These are phyloP conservation scores for Chloris gayana DNA, from an alignment of 176 grass and related monocot genomes.

Conservation along the genomic window DNA sequence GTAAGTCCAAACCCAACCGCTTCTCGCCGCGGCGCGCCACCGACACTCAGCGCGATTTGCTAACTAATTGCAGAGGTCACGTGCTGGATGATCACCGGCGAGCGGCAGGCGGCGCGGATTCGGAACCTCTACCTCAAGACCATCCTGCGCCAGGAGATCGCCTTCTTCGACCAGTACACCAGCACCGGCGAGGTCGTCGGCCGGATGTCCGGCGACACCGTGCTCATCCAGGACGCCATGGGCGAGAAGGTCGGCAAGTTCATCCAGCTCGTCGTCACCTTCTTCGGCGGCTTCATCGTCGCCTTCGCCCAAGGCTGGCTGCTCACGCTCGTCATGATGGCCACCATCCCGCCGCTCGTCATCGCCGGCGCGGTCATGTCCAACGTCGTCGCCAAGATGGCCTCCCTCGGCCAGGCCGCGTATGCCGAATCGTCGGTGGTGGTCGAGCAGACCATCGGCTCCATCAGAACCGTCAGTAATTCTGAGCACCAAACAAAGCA, in stretches of 20 bases:
- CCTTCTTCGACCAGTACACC: slow-evolving; percentile 95
- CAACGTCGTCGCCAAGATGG: slow-evolving; percentile 86
- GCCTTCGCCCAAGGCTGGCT: slow-evolving; percentile 94
- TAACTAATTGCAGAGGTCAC: slow-evolving; percentile 69
- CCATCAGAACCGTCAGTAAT: slow-evolving; percentile 82
- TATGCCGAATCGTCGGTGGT: slow-evolving; percentile 79
- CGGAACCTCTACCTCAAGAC: slow-evolving; percentile 94
- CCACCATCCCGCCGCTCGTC: slow-evolving; percentile 88
- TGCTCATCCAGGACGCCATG: slow-evolving; percentile 99
- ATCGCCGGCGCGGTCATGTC: slow-evolving; percentile 81
- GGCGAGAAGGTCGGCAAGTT: slow-evolving; percentile 99
- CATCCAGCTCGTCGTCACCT: slow-evolving; percentile 80
- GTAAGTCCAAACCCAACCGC: slow-evolving; percentile 49
- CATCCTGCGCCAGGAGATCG: slow-evolving; percentile 93
- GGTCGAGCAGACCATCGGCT: slow-evolving; percentile 90
- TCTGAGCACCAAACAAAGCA: background rate
- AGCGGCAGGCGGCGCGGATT: slow-evolving; percentile 92
- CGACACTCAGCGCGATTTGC: too few relatives aligned
- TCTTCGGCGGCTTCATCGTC: slow-evolving; percentile 86
- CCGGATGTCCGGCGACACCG: slow-evolving; percentile 96
- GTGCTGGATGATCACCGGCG: slow-evolving; percentile 98
- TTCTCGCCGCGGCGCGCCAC: background rate
- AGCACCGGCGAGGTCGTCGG: slow-evolving; percentile 94
- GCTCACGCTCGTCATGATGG: slow-evolving; percentile 86
- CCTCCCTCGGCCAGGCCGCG: slow-evolving; percentile 87